Base-by-base conservation (phyloP, 2,329 filamentous ascomycete species). In the Lachnellula subtilissima region DNA sequence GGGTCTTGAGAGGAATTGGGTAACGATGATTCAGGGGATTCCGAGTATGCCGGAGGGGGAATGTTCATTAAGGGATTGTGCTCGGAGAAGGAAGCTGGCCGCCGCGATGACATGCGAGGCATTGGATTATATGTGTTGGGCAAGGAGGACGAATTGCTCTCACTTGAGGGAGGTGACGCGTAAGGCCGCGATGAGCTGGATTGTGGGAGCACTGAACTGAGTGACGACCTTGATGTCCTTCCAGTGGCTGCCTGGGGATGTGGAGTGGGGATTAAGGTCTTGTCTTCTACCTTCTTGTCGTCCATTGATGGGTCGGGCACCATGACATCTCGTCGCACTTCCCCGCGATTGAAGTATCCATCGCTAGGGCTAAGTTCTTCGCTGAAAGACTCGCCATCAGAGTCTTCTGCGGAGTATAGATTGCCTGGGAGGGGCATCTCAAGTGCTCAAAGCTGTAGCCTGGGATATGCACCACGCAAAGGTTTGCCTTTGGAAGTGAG, bases 331-430 rank as follows among this genome's bases (percentile, higher is more conserved):
- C 52, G 45, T 19, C 59, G 51, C 35, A 59, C 53, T 17, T 60
- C 54, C 37, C 52, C 52, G n/a, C 52, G 59, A 53, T 59, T 57
- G 55, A 70, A 70, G 56, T 69, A 69, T 22, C 68, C 66, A 65
- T 69, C 62, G 14, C 60, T 55, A 11, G 68, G 68, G 42, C 59
- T 64, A 12, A 69, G 56, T 23, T 64, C 63, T 22, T 68, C 59
- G 54, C 63, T 67, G 50, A 66, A 63, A 42, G 64, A 66, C 39
- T 67, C 64, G 22, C 25, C 46, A 42, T 65, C 63, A 2, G 58
- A 55, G 51, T 63, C 61, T 15, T 61, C 57, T n/a, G 58, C 53
- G 15, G 60, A 61, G 54, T 65, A 61, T 7, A 65, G 17, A 55
- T 66, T 60, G 39, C 68, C 63, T 40, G 65, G 61, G 35, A 39